Evolutionary conservation across 2,329 filamentous ascomycete genomes (phyloP).

Genomic region (Falciphora oryzae): DNA sequence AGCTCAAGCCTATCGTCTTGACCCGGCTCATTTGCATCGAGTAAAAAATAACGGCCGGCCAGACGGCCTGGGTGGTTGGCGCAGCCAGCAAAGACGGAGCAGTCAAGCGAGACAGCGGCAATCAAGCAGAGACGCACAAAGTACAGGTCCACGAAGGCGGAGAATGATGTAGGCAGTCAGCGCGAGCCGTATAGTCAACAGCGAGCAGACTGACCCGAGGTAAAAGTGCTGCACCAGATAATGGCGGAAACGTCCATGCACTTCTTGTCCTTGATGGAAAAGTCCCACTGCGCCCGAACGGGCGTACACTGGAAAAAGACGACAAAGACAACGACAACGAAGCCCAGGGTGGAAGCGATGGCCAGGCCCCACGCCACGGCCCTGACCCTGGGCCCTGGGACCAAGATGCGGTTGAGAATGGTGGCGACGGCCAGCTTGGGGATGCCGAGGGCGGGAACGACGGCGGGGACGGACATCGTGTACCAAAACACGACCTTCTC

Average conservation of each 20-base stretch:
- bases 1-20: background rate
- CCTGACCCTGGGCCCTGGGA: background rate
- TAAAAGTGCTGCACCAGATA: background rate
- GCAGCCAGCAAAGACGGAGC: background rate
- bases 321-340: background rate
- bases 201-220: background rate
- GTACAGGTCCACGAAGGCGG: background rate
- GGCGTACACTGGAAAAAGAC: background rate
- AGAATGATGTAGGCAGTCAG: background rate
- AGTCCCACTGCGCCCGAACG: background rate
- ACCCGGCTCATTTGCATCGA: background rate
- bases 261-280: background rate
- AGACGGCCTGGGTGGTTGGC: background rate
- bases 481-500: background rate
- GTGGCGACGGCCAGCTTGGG: slow-evolving; percentile 3
- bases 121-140: background rate
- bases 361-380: background rate
- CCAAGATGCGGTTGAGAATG: background rate
- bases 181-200: too few species aligned
- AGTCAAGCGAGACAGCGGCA: too few species aligned
- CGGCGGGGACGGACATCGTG: background rate
- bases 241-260: background rate
- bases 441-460: background rate
- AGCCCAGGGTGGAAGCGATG: background rate
- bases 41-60: background rate